Evolutionary conservation across 208 protist species (phyloP), one percentile per base, ranked within the genome.

Genomic region (Crithidia acanthocephali): DNA sequence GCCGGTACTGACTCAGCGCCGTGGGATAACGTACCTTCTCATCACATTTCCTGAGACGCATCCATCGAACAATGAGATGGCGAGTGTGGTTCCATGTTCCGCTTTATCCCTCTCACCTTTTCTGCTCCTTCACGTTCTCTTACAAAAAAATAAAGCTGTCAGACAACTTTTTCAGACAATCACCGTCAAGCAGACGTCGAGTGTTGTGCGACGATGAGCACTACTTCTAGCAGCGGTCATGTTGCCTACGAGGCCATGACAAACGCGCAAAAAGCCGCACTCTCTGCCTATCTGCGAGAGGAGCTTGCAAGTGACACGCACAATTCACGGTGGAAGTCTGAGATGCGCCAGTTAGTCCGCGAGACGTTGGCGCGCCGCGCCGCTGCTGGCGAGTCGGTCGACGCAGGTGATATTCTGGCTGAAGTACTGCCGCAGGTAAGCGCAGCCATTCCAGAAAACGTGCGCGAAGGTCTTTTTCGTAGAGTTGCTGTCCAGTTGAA

Each of bases 381-480:
- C 10, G 28, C 59, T 4, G 51, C 51, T 18, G 79, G 79, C 5
- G 89, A 86, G 47, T 66, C 84, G 25, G 55, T 95, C 13, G 87
- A 93, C 32, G 78, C 74, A 9, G 66, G 79, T 22, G 81, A 77
- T 25, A 71, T 95, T 15, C 55, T 93, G 16, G 74, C 55, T 0
- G 90, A 93, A 66, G 74, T 91, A 10, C 48, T 90, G 44, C 85
- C 87, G n/a, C 66, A 83, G 30, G 69, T 79, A 13, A 80, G 80
- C 18, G 66, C 76, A 47, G 59, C 70, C 56, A 81, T 95, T 11
- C 81, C 86, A 2, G 40, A 33, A 4, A 72, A 71, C 18, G 82
- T 87, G 30, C 85, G 90, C n/a, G 84, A 93, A 47, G 84, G 78
- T 11, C 77, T 92, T 3, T 93, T 95, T 61, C 83, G 85, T 16